Evolutionary conservation across 78 protist genomes (phyloP), one percentile per base, ranked within the genome.

Genomic region (Neovahlkampfia damariscottae): DNA sequence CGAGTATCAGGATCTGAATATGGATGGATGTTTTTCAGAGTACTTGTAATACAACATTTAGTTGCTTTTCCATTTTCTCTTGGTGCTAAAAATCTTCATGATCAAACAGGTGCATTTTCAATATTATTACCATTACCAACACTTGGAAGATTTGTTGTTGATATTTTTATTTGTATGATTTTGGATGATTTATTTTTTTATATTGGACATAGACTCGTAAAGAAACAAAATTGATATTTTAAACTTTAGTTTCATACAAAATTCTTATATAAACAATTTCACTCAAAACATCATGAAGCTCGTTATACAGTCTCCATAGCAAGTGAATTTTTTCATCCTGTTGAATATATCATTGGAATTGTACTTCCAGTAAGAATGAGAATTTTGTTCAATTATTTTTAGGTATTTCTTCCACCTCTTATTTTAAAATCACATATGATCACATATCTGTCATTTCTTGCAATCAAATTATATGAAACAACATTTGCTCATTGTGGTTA

Each of bases 91-190:
- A n/a, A n/a, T n/a, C n/a, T n/a, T n/a, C n/a, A n/a, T n/a, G n/a
- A n/a, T n/a, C n/a, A n/a, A n/a, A n/a, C n/a, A n/a, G n/a, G n/a
- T n/a, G n/a, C n/a, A n/a, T n/a, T n/a, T n/a, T n/a, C n/a, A n/a
- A n/a, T n/a, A n/a, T n/a, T n/a, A n/a, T n/a, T n/a, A 50, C 62
- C 62, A n/a, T 19, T 50, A 50, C 62, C 62, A 50, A n/a, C 62
- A 50, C 19, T 50, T n/a, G 19, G 19, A 50, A 19, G 19, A 19
- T 19, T 50, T 19, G 62, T 50, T n/a, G 62, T 50, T 19, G 19
- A 19, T 19, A 50, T 50, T n/a, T 50, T 50, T 50, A n/a, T 19
- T 50, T 50, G 19, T 19, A 50, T 50, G 62, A n/a, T 50, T n/a
- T n/a, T 50, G 19, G 62, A 50, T n/a, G 62, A 50, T 50, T n/a